Base-by-base conservation (phyloP, 805 yeast genomes). In the Tetrapisispora nanseiensis region DNA sequence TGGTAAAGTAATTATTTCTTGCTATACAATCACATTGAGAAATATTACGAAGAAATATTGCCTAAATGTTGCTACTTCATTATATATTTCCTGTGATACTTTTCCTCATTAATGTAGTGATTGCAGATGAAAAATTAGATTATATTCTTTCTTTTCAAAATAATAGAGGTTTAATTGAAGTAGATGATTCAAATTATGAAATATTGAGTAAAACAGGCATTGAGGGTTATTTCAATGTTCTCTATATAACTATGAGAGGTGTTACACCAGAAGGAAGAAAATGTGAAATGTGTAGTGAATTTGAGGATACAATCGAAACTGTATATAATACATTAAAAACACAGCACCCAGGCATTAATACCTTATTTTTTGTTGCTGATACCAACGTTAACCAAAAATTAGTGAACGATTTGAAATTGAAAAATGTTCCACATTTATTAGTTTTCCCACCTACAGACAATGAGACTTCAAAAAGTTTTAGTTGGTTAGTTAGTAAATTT, bases 381-480 rank as follows among this genome's bases (percentile, higher is more conserved):
- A 70, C 76, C 39, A 48, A 54, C 2, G 55, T 63, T 2, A 78
- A 78, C 49, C 45, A 61, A 10, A 52, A 57, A 3, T 51, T 72
- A 20, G 72, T 75, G 45, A 55, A 62, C 21, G 57, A 62, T 9
- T 50, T 79, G 40, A 57, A 63, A 3, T 52, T 82, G 43, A 60
- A 60, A 3, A 63, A 75, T 2, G 75, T 80, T 3, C 92, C 94
- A 1, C 79, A 76, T 45, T 49, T 80, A n/a, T 76, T 86, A 77
- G 63, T 82, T 2, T 70, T 75, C 42, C 86, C 87, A 3, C 82
- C 78, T 3, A 38, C 55, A 6, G 50, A 49, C 3, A 54, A 53
- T 37, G 61, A 57, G 4, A 53, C 34, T 3, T 4, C 30, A 3
- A 24, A 35, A 16, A 35, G 15, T 16, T 57, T 57, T 40, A 37